Conservation (phyloP, 2,329 filamentous ascomycete species). For the Hypoxylon sp. region DNA sequence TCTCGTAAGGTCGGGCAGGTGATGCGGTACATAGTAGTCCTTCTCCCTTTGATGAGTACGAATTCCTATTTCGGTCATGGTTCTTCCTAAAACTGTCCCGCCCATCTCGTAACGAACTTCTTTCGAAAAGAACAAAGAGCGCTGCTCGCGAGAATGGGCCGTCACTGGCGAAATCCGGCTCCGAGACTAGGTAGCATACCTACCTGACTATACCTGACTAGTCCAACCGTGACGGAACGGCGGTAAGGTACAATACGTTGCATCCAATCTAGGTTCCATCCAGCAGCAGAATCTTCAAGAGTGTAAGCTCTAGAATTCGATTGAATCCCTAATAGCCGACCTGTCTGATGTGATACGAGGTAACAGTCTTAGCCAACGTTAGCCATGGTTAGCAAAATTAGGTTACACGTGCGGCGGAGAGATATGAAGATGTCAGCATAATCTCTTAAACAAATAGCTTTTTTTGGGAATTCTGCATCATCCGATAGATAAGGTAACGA, state of each 20-base stretch:
- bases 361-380: conserved; percentile 38
- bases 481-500: conserved; percentile 46
- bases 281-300: conserved; percentile 31
- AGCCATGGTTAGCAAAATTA: conserved; percentile 7
- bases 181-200: conserved; percentile 24
- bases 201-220: conserved; percentile 21
- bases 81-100: conserved; percentile 20
- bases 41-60: conserved; percentile 17
- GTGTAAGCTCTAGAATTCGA: conserved; percentile 29
- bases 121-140: conserved; percentile 15
- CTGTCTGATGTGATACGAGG: conserved; percentile 46
- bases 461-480: conserved; percentile 21
- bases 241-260: conserved; percentile 42
- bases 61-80: conserved; percentile 26
- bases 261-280: conserved; percentile 38
- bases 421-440: conserved; percentile 34
- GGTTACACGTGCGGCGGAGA: conserved; percentile 36
- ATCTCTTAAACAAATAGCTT: conserved; percentile 37
- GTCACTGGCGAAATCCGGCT: conserved; percentile 21
- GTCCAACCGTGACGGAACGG: conserved; percentile 29
- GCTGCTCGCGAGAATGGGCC: conserved; percentile 18
- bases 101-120: conserved; percentile 36
- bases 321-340: conserved; percentile 31
- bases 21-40: conserved; percentile 24
- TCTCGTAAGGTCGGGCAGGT: conserved; percentile 32